Conservation (phyloP, 108 stramenopile genomes). For the Parietichytrium sp. region DNA sequence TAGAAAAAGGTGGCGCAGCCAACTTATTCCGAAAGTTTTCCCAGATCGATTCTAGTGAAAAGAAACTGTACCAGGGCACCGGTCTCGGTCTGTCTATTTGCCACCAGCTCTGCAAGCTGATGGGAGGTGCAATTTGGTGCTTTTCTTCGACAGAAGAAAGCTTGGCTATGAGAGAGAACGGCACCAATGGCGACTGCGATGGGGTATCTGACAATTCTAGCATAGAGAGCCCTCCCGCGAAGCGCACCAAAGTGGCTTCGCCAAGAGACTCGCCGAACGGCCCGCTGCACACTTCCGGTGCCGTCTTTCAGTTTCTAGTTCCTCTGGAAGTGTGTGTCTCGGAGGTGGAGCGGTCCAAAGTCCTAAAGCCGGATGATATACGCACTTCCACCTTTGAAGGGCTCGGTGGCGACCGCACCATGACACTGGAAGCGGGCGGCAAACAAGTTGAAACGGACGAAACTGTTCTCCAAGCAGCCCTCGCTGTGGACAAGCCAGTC, state of each 20-base stretch:
- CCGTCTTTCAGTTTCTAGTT: constrained; percentile 3
- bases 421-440: neutral
- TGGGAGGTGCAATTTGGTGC: constrained; percentile 17
- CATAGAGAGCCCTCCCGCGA: too few relatives aligned
- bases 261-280: too few relatives aligned
- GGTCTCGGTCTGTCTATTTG: constrained; percentile 34
- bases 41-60: neutral
- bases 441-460: neutral
- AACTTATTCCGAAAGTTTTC: constrained; percentile 34
- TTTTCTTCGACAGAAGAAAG: neutral
- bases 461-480: neutral
- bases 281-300: too few relatives aligned
- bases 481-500: neutral
- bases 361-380: neutral
- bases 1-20: neutral
- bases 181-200: too few relatives aligned
- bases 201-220: too few relatives aligned
- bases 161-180: too few relatives aligned
- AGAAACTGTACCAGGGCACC: neutral
- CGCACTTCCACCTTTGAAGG: neutral
- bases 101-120: neutral
- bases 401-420: neutral
- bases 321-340: neutral
- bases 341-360: neutral
- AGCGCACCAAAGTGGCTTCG: too few relatives aligned